Evolutionary conservation across 2,329 filamentous ascomycete genomes (phyloP), one percentile per base, ranked within the genome.

Genomic region (Scytalidium lignicola): DNA sequence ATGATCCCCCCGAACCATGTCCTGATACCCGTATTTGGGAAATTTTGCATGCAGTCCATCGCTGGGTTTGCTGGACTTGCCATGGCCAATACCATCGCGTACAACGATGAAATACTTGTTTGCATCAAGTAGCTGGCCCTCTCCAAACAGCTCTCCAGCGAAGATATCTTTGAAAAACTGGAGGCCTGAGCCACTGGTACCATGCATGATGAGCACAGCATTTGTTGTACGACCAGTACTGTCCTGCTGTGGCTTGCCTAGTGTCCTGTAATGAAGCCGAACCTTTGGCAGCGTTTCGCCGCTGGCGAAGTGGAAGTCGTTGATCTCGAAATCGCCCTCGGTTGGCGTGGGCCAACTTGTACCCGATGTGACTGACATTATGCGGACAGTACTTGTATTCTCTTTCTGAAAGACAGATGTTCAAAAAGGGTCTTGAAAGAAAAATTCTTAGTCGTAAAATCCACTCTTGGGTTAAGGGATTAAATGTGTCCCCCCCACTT

Each of bases 51-150:
- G 48, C 20, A 58, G 53, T 17, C 55, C 55, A 41, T 50, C 51
- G 52, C 57, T 60, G 2, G 59, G 59, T 52, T 62, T 62, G 53
- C 59, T 62, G 15, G 60, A 61, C 13, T 50, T 47, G 21, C 58
- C 60, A 46, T 60, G 59, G 21, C 59, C 59, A 42, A 61, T 58
- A 39, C 56, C 58, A 47, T 62, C 59, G n/a, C 57, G 58, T 5
- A 62, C 26, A 32, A 62, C 51, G 47, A 62, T 50, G 51, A 59
- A 62, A 50, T 58, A 55, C 19, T 46, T 47, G 7, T 29, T 42
- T 10, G 56, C 53, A 41, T 58, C 58, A 17, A 63, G 58, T 17
- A 44, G 53, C 45, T 62, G 60, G 3, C 59, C 56, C 1, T 46
- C 41, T 26, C 51, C 51, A 53, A 61, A 63, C 18, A 64, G 55